A percentile compares a stretch with the other conserved stretches of the same genome.
These are phyloP conservation scores for Exsudoporus frostii DNA, from an alignment of 768 basidiomycete genomes.

Conservation along the genomic window DNA sequence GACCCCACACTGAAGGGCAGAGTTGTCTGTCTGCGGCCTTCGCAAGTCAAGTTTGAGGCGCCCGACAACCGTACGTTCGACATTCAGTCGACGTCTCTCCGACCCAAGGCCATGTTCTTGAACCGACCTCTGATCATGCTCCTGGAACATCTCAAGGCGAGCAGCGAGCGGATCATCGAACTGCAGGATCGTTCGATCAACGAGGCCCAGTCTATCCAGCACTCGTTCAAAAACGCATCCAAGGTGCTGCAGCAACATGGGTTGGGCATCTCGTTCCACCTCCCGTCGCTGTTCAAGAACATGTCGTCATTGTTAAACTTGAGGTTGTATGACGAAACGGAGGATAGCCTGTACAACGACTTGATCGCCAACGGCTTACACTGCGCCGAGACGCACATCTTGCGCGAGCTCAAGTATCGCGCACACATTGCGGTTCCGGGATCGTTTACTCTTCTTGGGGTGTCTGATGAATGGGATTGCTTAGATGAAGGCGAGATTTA, in stretches of 20 bases:
- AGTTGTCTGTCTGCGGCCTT: conserved; percentile 39
- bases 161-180: conserved; percentile 28
- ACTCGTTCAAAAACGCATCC: conserved; percentile 35
- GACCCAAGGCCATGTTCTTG: conserved; percentile 42
- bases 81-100: conserved; percentile 44
- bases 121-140: conserved; percentile 49
- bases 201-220: conserved; percentile 34
- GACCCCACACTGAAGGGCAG: conserved; percentile 37
- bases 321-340: conserved; percentile 12
- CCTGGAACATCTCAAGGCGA: conserved; percentile 44
- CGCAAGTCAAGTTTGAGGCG: conserved; percentile 49
- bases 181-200: conserved; percentile 39
- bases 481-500: conserved; percentile 47
- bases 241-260: conserved; percentile 42
- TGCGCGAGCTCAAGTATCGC: conserved; percentile 51
- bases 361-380: conserved; percentile 37
- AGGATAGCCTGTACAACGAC: conserved; percentile 28
- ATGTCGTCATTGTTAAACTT: conserved; percentile 34
- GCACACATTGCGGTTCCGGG: conserved; percentile 49
- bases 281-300: conserved; percentile 42
- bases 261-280: conserved; percentile 42
- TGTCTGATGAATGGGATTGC: conserved; percentile 49
- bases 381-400: conserved; percentile 41
- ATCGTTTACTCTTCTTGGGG: conserved; percentile 50
- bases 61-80: conserved; percentile 39